Base-by-base conservation (phyloP, 805 yeast genomes). In the Kluyveromyces aestuarii region DNA sequence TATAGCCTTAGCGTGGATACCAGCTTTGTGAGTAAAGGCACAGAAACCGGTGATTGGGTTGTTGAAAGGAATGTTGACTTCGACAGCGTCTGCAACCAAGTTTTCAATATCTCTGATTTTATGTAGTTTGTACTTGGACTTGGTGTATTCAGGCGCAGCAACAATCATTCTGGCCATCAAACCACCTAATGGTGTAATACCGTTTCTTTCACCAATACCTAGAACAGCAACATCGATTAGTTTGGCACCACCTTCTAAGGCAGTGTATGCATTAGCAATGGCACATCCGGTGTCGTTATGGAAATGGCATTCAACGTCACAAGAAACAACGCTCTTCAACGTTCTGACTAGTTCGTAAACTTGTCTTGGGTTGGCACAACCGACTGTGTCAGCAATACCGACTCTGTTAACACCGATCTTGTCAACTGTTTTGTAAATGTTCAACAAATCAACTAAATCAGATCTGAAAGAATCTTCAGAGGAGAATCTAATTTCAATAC, bases 271-370 rank as follows among this genome's bases (percentile, higher is more conserved):
- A 68, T 91, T 91, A 53, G 97, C 96, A 72, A 91, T 88, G 56
- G 99, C 96, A 75, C 98, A 93, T 54, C 99, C 99, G 35, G 99
- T 91, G 70, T 91, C 99, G 69, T 91, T 87, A 74, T 91, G 99
- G 87, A 91, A 93, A 70, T 91, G 99, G 69, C 96, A 87, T 74
- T 91, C 99, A 62, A 91, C 90, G 68, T 91, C 99, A 75, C 98
- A 91, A 37, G 87, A 83, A 45, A 91, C 98, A 45, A 91, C 96
- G 13, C 90, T 81, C 72, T 82, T 87, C 68, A 91, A 80, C 41
- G 99, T 93, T 65, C 95, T 83, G 54, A 91, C 93, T 59, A 91
- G 80, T 73, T 91, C 99, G 70, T 91, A 91, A 51, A 91, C 99
- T 72, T 93, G 98, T 73, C 99, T 83, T 61, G 99, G 99, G 75